These are phyloP conservation scores for Myxozyma udenii DNA, from an alignment of 805 yeast genomes.

Conservation along the genomic window DNA sequence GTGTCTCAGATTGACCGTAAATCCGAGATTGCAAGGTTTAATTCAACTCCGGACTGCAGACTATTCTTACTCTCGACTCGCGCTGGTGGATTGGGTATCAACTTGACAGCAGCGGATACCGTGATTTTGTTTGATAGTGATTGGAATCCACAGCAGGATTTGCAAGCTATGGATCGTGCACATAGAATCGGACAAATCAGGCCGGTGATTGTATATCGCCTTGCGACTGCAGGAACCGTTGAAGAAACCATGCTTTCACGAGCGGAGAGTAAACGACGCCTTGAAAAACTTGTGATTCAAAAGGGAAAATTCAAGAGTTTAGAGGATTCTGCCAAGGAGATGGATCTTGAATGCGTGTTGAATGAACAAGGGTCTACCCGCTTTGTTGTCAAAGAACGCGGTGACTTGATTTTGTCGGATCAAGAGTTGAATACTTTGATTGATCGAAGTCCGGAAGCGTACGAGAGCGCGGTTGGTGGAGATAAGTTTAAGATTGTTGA, in stretches of 20 bases:
- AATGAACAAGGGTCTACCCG: constrained; percentile 14
- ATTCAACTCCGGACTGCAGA: constrained; percentile 35
- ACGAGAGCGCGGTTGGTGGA: constrained; percentile 6
- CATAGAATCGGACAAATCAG: constrained; percentile 88
- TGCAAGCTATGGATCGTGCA: constrained; percentile 94
- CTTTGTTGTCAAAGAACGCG: constrained; percentile 22
- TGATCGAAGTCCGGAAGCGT: constrained; percentile 25
- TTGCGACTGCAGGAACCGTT: constrained; percentile 72
- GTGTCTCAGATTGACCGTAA: constrained; percentile 65
- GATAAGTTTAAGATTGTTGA: constrained; percentile 16
- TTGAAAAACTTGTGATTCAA: constrained; percentile 64
- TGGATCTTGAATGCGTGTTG: too few relatives aligned
- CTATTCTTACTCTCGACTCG: constrained; percentile 82
- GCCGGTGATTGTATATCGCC: constrained; percentile 78
- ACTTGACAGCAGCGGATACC: constrained; percentile 81
- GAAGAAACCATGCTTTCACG: constrained; percentile 78
- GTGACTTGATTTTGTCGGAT: constrained; percentile 24
- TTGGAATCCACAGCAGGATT: constrained; percentile 96
- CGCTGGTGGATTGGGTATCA: constrained; percentile 93
- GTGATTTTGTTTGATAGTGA: constrained; percentile 89
- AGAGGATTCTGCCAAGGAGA: constrained; percentile 7
- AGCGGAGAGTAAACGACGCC: constrained; percentile 73
- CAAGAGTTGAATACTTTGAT: constrained; percentile 17
- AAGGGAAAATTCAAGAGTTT: constrained; percentile 29
- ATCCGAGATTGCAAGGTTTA: constrained; percentile 56